These are phyloP conservation scores for Ceratobasidium sp. DNA, from an alignment of 1,284 basidiomycete genomes.

Conservation along the genomic window DNA sequence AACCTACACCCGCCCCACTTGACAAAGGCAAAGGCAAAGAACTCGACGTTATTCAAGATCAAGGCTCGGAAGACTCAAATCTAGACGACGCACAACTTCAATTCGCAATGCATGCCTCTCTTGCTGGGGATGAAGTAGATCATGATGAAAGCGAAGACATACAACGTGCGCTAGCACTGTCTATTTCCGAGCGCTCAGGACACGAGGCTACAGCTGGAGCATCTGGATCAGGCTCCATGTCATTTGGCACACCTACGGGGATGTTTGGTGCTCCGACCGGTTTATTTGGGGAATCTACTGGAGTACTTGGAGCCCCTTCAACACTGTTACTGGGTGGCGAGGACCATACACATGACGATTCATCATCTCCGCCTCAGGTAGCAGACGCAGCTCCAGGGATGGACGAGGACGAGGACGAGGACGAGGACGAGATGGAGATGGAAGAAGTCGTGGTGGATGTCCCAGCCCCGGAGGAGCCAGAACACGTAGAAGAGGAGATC, in stretches of 20 bases:
- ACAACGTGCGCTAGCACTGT: conserved; percentile 32
- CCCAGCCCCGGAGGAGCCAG: neutral
- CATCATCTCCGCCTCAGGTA: conserved; percentile 20
- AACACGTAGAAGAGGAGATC: conserved; percentile 16
- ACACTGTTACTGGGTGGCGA: neutral
- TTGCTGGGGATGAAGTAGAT: conserved; percentile 3
- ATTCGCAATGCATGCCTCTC: conserved; percentile 6
- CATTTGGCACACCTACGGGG: neutral
- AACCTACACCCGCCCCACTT: conserved; percentile 61
- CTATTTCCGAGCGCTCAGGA: neutral
- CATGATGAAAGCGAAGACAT: conserved; percentile 50
- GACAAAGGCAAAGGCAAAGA: conserved; percentile 58
- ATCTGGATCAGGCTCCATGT: neutral
- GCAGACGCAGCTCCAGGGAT: neutral
- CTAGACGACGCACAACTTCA: conserved; percentile 46
- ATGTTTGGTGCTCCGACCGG: conserved; percentile 35
- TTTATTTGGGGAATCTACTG: conserved; percentile 30
- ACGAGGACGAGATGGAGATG: conserved; percentile 48
- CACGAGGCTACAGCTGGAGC: neutral
- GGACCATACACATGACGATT: neutral
- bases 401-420: conserved; percentile 44
- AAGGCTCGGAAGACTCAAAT: conserved; percentile 37
- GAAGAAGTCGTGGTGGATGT: conserved; percentile 46
- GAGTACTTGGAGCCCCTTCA: conserved; percentile 2
- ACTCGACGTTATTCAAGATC: conserved; percentile 54